Evolutionary conservation across 2,329 filamentous ascomycete species (phyloP).

Genomic region (Neonectria ditissima): DNA sequence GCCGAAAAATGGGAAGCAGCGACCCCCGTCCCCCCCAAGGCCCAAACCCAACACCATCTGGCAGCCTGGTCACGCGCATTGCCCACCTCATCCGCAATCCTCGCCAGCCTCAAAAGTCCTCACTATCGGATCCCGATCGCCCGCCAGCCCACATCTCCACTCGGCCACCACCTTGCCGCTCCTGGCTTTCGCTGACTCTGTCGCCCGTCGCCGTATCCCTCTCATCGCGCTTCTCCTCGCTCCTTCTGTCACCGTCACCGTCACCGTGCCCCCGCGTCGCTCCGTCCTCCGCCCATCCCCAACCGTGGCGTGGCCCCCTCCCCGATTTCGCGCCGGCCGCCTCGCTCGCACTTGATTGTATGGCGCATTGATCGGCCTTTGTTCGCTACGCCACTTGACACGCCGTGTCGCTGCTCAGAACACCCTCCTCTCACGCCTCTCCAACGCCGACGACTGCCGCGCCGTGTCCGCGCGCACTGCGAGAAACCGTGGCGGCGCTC

Average conservation of each 20-base stretch:
- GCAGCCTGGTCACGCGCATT: conserved; percentile 54
- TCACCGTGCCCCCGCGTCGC: conserved; percentile 19
- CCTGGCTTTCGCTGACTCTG: conserved; percentile 26
- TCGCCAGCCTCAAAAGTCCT: conserved; percentile 49
- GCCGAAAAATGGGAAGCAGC: conserved; percentile 32
- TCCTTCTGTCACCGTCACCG: conserved; percentile 30
- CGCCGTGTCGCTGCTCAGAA: conserved; percentile 37
- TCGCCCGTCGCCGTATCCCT: conserved; percentile 32
- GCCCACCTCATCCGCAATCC: conserved; percentile 50
- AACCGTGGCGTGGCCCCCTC: conserved; percentile 38
- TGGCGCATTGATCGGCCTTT: conserved; percentile 49
- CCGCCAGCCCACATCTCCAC: conserved; percentile 33
- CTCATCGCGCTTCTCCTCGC: conserved; percentile 32
- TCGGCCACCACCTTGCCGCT: conserved; percentile 30
- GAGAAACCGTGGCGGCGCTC: conserved; percentile 67
- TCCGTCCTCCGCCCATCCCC: conserved; percentile 34
- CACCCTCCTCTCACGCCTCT: conserved; percentile 19
- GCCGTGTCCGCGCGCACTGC: conserved; percentile 47
- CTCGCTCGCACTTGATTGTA: conserved; percentile 41
- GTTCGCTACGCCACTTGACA: conserved; percentile 36
- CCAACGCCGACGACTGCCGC: conserved; percentile 38
- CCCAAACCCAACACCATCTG: conserved; percentile 49
- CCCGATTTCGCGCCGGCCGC: conserved; percentile 36
- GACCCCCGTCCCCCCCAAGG: conserved; percentile 35
- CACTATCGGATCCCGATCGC: conserved; percentile 40